Conservation (phyloP, 1,284 basidiomycete genomes). For the Paramarasmius palmivorus region DNA sequence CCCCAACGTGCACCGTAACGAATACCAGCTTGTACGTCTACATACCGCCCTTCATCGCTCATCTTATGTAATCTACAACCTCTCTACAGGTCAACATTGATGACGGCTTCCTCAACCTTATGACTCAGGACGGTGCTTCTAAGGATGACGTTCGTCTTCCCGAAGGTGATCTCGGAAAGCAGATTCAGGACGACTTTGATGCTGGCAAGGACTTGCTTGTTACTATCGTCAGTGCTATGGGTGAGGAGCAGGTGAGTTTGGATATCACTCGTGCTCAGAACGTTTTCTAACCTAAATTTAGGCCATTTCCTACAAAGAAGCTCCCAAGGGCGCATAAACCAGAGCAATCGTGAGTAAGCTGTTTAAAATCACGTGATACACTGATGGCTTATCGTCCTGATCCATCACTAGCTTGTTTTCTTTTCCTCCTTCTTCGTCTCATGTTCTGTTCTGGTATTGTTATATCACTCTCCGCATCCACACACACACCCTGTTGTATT, state of each 20-base stretch:
- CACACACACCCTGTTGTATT: neutral
- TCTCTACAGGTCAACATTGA: constrained; percentile 78
- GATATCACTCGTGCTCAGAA: constrained; percentile 2
- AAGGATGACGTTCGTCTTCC: constrained; percentile 98
- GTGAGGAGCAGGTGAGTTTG: constrained; percentile 74
- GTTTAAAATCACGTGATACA: constrained; percentile 1
- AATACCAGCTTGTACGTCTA: constrained; percentile 88
- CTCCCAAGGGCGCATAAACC: constrained; percentile 58
- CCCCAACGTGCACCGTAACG: constrained; percentile 88
- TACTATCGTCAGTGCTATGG: constrained; percentile 92
- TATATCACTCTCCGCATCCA: neutral
- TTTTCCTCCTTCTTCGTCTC: neutral
- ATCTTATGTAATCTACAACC: no score
- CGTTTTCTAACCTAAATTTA: constrained; percentile 27
- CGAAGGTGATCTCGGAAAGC: constrained; percentile 80
- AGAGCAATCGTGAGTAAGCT: neutral
- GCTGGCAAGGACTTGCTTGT: constrained; percentile 87
- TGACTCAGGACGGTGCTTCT: constrained; percentile 79
- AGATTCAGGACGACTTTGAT: constrained; percentile 79
- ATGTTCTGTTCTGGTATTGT: constrained; percentile 2
- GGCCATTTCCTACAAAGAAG: constrained; percentile 87
- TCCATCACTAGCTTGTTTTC: neutral
- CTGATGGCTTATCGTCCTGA: constrained; percentile 10
- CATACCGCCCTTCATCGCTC: neutral
- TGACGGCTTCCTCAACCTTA: constrained; percentile 94